These are phyloP conservation scores for Sedum album DNA, from an alignment of 164 flowering plant species.

Conservation along the genomic window DNA sequence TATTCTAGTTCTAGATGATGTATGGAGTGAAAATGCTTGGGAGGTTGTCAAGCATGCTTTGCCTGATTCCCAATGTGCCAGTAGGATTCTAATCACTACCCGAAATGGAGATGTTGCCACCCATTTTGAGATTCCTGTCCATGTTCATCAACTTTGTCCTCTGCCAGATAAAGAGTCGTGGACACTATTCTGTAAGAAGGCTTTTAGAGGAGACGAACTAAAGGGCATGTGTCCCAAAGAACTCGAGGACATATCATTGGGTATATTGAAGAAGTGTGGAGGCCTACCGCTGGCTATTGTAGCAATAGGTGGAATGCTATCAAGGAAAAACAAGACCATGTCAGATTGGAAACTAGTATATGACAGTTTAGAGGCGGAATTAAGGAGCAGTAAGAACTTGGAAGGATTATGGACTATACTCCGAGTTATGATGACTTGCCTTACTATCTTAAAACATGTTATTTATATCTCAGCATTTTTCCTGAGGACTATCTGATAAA, in stretches of 20 bases:
- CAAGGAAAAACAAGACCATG: slow-evolving; percentile 10
- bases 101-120: slow-evolving; percentile 14
- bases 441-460: slow-evolving; percentile 24
- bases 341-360: slow-evolving; percentile 17
- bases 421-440: slow-evolving; percentile 23
- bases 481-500: slow-evolving; percentile 19
- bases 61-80: slow-evolving; percentile 15
- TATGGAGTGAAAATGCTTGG: slow-evolving; percentile 20
- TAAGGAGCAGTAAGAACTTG: slow-evolving; percentile 12
- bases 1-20: slow-evolving; percentile 27
- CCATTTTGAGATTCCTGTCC: not conserved
- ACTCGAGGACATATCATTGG: slow-evolving; percentile 6
- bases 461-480: slow-evolving; percentile 24
- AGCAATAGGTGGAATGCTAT: slow-evolving; percentile 15
- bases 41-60: slow-evolving; percentile 16
- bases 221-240: slow-evolving; percentile 15
- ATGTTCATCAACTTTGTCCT: slow-evolving; percentile 13
- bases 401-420: slow-evolving; percentile 12
- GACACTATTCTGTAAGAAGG: slow-evolving; percentile 23
- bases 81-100: slow-evolving; percentile 22
- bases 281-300: slow-evolving; percentile 24
- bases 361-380: slow-evolving; percentile 12
- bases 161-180: slow-evolving; percentile 14
- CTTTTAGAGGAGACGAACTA: slow-evolving; percentile 11
- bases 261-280: slow-evolving; percentile 16